Evolutionary conservation across 768 basidiomycete genomes (phyloP).

Genomic region (Lactarius evosmus): DNA sequence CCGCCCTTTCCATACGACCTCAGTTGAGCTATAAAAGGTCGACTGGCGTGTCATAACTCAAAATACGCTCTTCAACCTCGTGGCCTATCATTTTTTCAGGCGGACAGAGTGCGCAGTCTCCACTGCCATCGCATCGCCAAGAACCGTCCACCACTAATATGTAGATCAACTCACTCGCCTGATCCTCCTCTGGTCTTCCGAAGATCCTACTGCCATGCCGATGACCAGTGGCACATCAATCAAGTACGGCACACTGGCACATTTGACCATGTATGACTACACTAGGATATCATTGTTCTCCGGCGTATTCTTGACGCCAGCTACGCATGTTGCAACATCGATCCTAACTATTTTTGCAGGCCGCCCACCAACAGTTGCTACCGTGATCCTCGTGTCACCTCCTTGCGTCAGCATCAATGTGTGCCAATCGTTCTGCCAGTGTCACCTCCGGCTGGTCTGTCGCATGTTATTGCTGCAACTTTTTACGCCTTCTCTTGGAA

Average conservation of each 20-base stretch:
- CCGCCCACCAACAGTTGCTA: neutral
- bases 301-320: neutral
- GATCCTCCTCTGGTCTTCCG: neutral
- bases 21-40: neutral
- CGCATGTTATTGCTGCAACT: neutral
- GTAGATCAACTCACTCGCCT: slow-evolving; percentile 1
- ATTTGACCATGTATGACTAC: too few relatives aligned
- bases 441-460: neutral
- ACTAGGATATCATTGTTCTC: too few relatives aligned
- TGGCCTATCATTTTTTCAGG: too few relatives aligned
- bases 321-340: neutral
- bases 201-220: neutral
- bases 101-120: neutral
- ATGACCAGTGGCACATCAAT: neutral
- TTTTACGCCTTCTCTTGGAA: neutral
- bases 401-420: neutral
- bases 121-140: neutral
- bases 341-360: neutral
- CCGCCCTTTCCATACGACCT: neutral
- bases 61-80: too few relatives aligned
- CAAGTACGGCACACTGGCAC: neutral
- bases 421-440: neutral
- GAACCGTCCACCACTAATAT: neutral
- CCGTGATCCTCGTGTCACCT: neutral
- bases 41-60: neutral